A percentile compares a stretch with the other conserved stretches of the same genome.
phyloP scores from a whole-genome alignment of 2,329 filamentous ascomycete genomes.

The Davidsoniella eucalypti region DNA sequence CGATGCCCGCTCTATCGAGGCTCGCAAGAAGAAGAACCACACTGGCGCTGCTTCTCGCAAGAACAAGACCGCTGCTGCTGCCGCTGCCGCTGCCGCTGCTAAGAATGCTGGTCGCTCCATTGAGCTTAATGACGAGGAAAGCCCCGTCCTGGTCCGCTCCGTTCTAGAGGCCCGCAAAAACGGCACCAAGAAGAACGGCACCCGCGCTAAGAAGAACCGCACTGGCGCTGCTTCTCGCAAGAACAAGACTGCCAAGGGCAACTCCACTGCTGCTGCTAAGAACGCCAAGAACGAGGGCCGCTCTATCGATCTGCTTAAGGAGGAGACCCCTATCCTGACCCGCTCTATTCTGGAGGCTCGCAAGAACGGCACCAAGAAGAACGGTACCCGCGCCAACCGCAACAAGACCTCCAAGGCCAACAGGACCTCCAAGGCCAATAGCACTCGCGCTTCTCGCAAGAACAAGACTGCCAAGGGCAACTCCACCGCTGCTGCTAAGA shows the following conservation, averaged over 20 bases:
- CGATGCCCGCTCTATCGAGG: background rate
- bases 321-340: background rate
- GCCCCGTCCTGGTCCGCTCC: background rate
- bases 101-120: constrained; percentile 1
- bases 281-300: background rate
- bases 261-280: background rate
- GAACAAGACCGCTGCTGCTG: background rate
- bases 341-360: background rate
- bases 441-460: background rate
- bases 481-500: background rate
- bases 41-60: background rate
- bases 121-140: background rate
- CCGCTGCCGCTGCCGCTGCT: no score
- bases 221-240: no score
- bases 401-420: background rate
- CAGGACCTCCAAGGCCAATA: background rate
- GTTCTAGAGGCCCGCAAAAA: constrained; percentile 1
- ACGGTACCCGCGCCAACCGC: background rate
- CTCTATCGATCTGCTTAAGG: background rate
- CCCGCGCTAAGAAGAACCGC: no score
- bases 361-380: constrained; percentile 6
- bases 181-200: constrained; percentile 3
- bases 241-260: constrained; percentile 1
- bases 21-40: constrained; percentile 5
- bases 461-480: constrained; percentile 3